Evolutionary conservation across 805 yeast species (phyloP).

Genomic region (Pichia scutulata): DNA sequence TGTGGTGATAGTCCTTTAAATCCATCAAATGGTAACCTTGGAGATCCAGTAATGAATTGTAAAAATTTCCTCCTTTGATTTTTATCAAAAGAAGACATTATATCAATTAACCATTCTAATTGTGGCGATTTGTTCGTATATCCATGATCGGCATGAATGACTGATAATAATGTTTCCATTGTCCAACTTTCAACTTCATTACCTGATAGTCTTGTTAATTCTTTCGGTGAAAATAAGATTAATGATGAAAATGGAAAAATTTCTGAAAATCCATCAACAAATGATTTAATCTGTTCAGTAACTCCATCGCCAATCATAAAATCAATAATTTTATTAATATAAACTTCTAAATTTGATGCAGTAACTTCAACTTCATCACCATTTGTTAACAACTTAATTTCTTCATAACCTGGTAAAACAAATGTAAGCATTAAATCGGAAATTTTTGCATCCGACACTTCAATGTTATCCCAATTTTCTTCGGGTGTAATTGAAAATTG

Average conservation of each 20-base stretch:
- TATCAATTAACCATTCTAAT: slow-evolving; percentile 51
- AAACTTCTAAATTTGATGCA: slow-evolving; percentile 46
- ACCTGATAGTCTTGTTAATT: slow-evolving; percentile 66
- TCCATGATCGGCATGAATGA: slow-evolving; percentile 85
- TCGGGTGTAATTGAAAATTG: slow-evolving; percentile 9
- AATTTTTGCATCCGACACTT: slow-evolving; percentile 29
- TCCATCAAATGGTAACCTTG: slow-evolving; percentile 90
- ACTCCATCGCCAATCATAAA: slow-evolving; percentile 59
- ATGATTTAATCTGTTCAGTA: slow-evolving; percentile 52
- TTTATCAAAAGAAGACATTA: slow-evolving; percentile 47
- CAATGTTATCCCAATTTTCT: slow-evolving; percentile 10
- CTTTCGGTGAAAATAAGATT: slow-evolving; percentile 64
- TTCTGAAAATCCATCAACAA: slow-evolving; percentile 71
- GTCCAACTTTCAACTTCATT: slow-evolving; percentile 86
- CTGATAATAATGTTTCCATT: slow-evolving; percentile 44
- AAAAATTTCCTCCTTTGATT: slow-evolving; percentile 63
- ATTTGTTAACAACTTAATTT: slow-evolving; percentile 45
- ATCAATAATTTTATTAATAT: slow-evolving; percentile 50
- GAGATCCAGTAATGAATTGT: slow-evolving; percentile 89
- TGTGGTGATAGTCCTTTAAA: slow-evolving; percentile 75
- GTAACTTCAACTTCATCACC: slow-evolving; percentile 50
- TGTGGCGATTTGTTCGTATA: slow-evolving; percentile 62
- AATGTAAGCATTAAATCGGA: slow-evolving; percentile 55
- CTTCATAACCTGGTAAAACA: slow-evolving; percentile 69
- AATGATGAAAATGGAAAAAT: slow-evolving; percentile 76